phyloP scores from a whole-genome alignment of 179 eudicot species.

The Sideroxylon spinosum region DNA sequence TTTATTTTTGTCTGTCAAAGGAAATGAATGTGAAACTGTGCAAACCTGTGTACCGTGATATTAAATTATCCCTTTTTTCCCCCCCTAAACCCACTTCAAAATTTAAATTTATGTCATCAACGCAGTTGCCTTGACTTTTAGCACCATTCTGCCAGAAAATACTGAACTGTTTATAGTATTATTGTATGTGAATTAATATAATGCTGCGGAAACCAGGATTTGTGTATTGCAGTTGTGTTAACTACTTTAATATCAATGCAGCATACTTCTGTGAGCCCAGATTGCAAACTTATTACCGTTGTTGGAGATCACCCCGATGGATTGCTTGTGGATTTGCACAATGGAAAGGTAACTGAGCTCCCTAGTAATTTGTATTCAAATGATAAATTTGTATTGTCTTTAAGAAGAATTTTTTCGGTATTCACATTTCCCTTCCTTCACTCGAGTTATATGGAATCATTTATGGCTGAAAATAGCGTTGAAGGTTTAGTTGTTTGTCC shows the following conservation, averaged over 20 bases:
- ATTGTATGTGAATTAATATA: background rate
- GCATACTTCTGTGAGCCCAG: conserved; percentile 90
- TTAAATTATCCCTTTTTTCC: background rate
- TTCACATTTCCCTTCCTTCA: background rate
- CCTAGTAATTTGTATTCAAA: background rate
- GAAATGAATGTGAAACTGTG: background rate
- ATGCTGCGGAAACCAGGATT: background rate
- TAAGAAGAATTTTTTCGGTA: background rate
- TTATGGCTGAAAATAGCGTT: background rate
- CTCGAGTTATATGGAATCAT: background rate
- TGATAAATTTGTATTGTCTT: background rate
- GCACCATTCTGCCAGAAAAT: background rate
- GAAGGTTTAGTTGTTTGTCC: background rate
- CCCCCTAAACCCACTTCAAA: background rate
- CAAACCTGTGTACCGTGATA: background rate
- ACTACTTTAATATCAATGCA: conserved; percentile 32
- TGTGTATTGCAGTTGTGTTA: background rate
- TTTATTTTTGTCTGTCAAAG: background rate
- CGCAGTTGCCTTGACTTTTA: background rate
- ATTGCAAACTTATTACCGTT: conserved; percentile 58
- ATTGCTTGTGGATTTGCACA: conserved; percentile 61
- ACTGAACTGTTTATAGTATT: background rate
- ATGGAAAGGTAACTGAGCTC: conserved; percentile 52
- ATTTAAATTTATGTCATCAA: background rate
- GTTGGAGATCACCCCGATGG: conserved; percentile 79